Conservation (phyloP, 2,329 filamentous ascomycete species). For the Neofusicoccum ribis region DNA sequence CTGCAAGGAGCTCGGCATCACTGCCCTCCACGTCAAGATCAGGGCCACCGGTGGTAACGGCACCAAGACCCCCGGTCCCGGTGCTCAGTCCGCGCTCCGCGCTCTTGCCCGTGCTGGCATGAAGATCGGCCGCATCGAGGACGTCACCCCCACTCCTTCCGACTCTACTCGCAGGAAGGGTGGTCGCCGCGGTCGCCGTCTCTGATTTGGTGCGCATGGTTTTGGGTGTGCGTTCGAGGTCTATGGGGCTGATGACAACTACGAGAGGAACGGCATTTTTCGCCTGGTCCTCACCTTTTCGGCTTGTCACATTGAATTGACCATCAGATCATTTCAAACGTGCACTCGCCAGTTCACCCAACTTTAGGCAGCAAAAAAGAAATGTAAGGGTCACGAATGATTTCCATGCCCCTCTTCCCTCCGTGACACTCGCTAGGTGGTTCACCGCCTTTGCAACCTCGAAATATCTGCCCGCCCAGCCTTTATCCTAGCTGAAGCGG, state of each 20-base stretch:
- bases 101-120: slow-evolving; percentile 98
- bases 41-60: slow-evolving; percentile 99
- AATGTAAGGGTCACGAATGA: slow-evolving; percentile 18
- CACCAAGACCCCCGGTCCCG: slow-evolving; percentile 99
- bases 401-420: not conserved
- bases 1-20: slow-evolving; percentile 84
- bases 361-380: slow-evolving; percentile 15
- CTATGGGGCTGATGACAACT: slow-evolving; percentile 50
- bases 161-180: slow-evolving; percentile 99
- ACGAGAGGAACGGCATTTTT: slow-evolving; percentile 68
- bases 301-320: slow-evolving; percentile 48
- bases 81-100: slow-evolving; percentile 98
- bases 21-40: slow-evolving; percentile 99
- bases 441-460: slow-evolving; percentile 49
- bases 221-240: slow-evolving; percentile 42
- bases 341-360: slow-evolving; percentile 19
- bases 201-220: slow-evolving; percentile 68
- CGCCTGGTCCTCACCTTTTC: slow-evolving; percentile 64
- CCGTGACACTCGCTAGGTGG: not conserved
- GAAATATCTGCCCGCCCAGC: slow-evolving; percentile 58
- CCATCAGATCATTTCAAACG: slow-evolving; percentile 16
- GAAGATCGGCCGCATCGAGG: slow-evolving; percentile 99
- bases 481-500: slow-evolving; percentile 44
- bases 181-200: slow-evolving; percentile 99
- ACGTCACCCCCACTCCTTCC: slow-evolving; percentile 98